Percentiles rank a stretch among this genome's conserved stretches.
These are phyloP conservation scores for Suillus subalutaceus DNA, from an alignment of 768 basidiomycete genomes.

Conservation along the genomic window DNA sequence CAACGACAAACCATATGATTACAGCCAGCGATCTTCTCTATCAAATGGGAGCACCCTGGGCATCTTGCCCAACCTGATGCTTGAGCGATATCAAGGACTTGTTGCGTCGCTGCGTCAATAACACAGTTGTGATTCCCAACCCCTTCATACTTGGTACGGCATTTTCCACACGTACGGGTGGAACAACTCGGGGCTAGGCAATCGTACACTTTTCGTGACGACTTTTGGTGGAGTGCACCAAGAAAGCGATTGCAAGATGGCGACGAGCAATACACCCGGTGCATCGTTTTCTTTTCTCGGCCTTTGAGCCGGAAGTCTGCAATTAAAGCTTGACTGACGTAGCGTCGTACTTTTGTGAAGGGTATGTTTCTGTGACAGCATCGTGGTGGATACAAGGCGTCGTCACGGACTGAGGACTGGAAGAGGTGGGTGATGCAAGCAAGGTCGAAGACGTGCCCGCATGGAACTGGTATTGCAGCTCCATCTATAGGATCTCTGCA, in stretches of 20 bases:
- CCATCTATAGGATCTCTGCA: conserved; percentile 24
- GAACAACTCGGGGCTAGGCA: conserved; percentile 12
- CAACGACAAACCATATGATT: conserved; percentile 10
- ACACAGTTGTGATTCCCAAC: conserved; percentile 8
- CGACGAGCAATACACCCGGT: conserved; percentile 31
- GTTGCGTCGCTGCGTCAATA: conserved; percentile 7
- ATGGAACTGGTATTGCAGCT: conserved; percentile 20
- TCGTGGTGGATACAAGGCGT: conserved; percentile 35
- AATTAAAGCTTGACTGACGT: conserved; percentile 17
- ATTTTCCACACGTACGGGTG: conserved; percentile 14
- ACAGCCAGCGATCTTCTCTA: conserved; percentile 9
- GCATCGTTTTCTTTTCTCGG: conserved; percentile 24
- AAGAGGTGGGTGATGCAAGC: conserved; percentile 31
- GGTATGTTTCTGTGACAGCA: conserved; percentile 29
- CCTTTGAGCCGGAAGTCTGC: conserved; percentile 21
- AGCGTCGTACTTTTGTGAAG: conserved; percentile 16
- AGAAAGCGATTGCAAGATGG: conserved; percentile 30
- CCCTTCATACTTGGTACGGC: conserved; percentile 11
- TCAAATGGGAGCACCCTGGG: conserved; percentile 7
- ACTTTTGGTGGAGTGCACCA: conserved; percentile 19
- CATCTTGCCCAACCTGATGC: conserved; percentile 8
- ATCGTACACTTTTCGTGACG: conserved; percentile 24
- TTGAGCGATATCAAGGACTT: conserved; percentile 8
- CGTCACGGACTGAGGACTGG: conserved; percentile 29
- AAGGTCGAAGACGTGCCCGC: conserved; percentile 30